Conservation (phyloP, 257 asterid genomes). For the Lycium ferocissimum region DNA sequence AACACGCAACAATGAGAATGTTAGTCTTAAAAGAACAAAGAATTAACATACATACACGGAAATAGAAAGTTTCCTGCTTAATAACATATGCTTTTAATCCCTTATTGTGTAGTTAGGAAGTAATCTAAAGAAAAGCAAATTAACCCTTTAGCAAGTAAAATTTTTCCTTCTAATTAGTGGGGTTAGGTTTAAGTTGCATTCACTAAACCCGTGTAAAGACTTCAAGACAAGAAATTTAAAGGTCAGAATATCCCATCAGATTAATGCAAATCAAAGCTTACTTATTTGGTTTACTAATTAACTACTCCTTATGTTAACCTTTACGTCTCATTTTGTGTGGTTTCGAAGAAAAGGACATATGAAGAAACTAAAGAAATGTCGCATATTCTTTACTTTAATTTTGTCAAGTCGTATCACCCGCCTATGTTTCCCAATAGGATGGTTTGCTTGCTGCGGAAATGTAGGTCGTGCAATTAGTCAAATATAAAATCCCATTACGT, state of each 20-base stretch:
- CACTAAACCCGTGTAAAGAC: neutral
- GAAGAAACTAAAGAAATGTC: neutral
- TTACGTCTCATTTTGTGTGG: slow-evolving; percentile 17
- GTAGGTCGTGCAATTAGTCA: slow-evolving; percentile 24
- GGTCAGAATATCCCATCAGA: neutral
- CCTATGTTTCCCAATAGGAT: slow-evolving; percentile 1
- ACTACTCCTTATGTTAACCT: neutral
- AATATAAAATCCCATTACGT: neutral
- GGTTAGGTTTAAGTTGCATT: slow-evolving; percentile 28
- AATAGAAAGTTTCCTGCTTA: too few species aligned
- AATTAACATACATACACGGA: too few species aligned
- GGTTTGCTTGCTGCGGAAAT: neutral
- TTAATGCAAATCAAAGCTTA: slow-evolving; percentile 24
- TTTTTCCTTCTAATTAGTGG: too few species aligned
- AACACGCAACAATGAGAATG: too few species aligned
- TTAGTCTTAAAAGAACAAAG: too few species aligned
- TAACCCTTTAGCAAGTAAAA: neutral
- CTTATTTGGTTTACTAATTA: slow-evolving; percentile 4
- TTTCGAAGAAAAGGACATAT: slow-evolving; percentile 16
- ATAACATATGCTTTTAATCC: neutral
- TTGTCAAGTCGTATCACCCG: neutral
- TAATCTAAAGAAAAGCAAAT: neutral
- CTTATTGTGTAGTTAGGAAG: neutral
- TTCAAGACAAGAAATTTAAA: neutral
- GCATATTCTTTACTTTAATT: neutral